These are phyloP conservation scores for Euphorbia peplus DNA, from an alignment of 345 rosid genomes.

Conservation along the genomic window DNA sequence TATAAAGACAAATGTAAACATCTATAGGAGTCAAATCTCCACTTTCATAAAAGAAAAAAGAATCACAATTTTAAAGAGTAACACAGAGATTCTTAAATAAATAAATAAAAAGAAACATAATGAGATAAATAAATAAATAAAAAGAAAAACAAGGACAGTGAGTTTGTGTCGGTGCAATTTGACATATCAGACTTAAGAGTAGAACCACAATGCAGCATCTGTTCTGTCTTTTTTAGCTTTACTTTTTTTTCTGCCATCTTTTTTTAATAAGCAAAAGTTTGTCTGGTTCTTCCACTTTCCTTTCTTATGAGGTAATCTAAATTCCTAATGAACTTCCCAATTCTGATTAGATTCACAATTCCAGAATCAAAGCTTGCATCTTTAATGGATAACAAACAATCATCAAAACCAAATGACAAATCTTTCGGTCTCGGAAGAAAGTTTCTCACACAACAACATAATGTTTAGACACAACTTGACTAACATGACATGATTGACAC, in stretches of 20 bases:
- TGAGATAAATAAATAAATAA: background rate
- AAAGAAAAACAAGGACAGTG: constrained; percentile 12
- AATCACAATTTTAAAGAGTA: constrained; percentile 23
- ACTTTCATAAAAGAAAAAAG: constrained; percentile 25
- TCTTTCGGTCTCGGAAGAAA: too few species aligned
- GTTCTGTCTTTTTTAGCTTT: constrained; percentile 23
- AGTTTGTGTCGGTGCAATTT: constrained; percentile 28
- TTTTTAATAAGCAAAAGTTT: background rate
- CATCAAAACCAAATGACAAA: too few species aligned
- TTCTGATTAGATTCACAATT: too few species aligned
- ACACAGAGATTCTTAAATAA: constrained; percentile 37
- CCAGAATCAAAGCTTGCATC: too few species aligned
- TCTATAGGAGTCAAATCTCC: constrained; percentile 28
- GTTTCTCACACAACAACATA: too few species aligned
- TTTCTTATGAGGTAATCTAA: constrained; percentile 15
- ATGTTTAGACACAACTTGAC: too few species aligned
- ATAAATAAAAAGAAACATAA: constrained; percentile 19
- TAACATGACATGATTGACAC: too few species aligned
- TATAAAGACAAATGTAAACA: constrained; percentile 14
- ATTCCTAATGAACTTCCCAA: background rate
- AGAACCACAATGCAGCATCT: constrained; percentile 20
- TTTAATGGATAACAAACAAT: too few species aligned
- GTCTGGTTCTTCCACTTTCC: constrained; percentile 26
- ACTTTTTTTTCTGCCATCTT: constrained; percentile 18
- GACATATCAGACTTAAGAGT: constrained; percentile 22